Evolutionary conservation across 805 yeast species (phyloP).

Genomic region (Candida bentonensis): DNA sequence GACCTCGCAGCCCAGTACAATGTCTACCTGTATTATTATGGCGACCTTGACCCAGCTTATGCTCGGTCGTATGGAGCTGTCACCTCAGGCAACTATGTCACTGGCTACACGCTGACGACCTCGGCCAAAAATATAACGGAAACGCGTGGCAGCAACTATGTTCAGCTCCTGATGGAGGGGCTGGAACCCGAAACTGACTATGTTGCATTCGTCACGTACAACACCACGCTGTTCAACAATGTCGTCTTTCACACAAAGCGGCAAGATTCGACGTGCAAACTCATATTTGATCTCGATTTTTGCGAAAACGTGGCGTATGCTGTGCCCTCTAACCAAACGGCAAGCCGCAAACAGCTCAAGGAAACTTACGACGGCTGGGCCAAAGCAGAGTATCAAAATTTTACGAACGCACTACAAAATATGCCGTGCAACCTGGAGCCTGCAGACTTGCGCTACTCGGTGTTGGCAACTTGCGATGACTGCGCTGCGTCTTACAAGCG

Average conservation of each 20-base stretch:
- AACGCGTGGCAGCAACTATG: slow-evolving; percentile 19
- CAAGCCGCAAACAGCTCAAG: slow-evolving; percentile 25
- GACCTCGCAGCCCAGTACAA: not conserved
- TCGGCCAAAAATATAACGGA: not conserved
- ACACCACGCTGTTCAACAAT: slow-evolving; percentile 30
- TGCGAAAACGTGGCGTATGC: slow-evolving; percentile 78
- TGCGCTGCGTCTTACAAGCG: slow-evolving; percentile 59
- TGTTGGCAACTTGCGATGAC: slow-evolving; percentile 56
- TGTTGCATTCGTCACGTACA: slow-evolving; percentile 40
- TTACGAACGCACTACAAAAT: slow-evolving; percentile 62
- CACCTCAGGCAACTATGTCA: not conserved
- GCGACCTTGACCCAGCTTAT: not conserved
- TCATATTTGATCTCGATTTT: slow-evolving; percentile 61
- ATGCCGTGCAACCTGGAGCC: slow-evolving; percentile 57
- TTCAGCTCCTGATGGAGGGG: slow-evolving; percentile 48
- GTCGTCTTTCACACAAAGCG: slow-evolving; percentile 43
- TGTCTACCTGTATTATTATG: not conserved
- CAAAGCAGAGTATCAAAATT: slow-evolving; percentile 39
- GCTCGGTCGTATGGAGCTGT: not conserved
- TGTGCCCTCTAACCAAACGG: slow-evolving; percentile 46
- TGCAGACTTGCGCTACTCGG: slow-evolving; percentile 54
- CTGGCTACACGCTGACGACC: not conserved
- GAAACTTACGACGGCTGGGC: slow-evolving; percentile 54
- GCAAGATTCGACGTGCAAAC: slow-evolving; percentile 45
- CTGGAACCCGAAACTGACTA: slow-evolving; percentile 50